Evolutionary conservation across 768 basidiomycete genomes (phyloP), one percentile per base, ranked within the genome.

Genomic region (Fistulinella prunicolor): DNA sequence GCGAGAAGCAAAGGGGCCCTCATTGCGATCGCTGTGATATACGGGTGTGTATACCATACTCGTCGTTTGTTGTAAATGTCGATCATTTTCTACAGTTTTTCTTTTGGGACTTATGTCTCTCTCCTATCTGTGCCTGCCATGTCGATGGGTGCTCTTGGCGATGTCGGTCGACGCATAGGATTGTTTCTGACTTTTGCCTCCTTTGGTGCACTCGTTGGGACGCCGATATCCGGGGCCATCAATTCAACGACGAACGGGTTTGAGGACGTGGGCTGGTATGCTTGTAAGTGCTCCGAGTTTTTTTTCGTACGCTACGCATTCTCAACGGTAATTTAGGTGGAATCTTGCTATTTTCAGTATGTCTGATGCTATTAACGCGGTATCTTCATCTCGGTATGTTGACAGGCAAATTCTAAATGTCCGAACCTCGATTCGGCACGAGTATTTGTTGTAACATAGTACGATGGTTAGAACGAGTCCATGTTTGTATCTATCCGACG

Each of bases 181-280:
- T 80, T 86, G 73, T 79, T 78, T 49, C 70, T 83, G 62, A 83
- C 76, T 26, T 72, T 85, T 42, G 47, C 80, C 20, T 74, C 86
- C 0, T 34, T 87, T 16, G 85, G 84, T 9, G 83, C 82, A 0
- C 69, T 89, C 3, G 74, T 73, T 0, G 87, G 87, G 0, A 84
- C 85, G 3, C 87, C 87, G 1, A 83, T 88, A 50, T 85, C 85
- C 9, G 87, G 87, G 1, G 82, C 82, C 0, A 85, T 89, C 54
- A 74, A 76, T 44, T 62, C 60, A 0, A 70, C 74, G 0, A 78
- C 81, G 2, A 76, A 74, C 3, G 73, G 73, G 0, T 90, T 63
- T 28, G 22, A 43, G 34, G 55, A 3, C 3, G 58, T 66, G 4
- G 65, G 69, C 5, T 67, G 56, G 47, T 83, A 76, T 50, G 80